A percentile compares a stretch with the other conserved stretches of the same genome.
Conservation (phyloP, 1,139 yeast species). For the Protomyces macrosporus region DNA sequence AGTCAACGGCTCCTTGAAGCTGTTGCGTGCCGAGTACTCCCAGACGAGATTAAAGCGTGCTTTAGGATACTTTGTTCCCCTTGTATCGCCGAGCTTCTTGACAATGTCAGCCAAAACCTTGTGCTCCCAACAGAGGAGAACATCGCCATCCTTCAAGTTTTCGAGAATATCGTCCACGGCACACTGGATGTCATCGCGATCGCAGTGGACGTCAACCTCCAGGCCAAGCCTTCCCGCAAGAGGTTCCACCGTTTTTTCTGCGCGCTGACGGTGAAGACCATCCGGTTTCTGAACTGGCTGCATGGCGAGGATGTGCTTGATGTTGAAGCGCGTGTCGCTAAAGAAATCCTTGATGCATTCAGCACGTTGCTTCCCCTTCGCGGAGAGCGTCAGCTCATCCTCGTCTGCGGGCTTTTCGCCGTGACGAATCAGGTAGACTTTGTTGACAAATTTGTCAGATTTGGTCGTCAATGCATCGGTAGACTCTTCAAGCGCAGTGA, state of each 20-base stretch:
- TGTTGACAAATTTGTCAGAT: too few species aligned
- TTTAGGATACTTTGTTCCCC: constrained; percentile 1
- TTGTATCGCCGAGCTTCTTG: constrained; percentile 1
- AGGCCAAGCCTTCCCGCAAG: constrained; percentile 3
- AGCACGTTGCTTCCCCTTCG: background rate
- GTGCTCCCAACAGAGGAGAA: constrained; percentile 21
- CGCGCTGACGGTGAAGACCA: background rate
- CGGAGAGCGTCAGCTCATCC: background rate
- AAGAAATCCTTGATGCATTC: constrained; percentile 1
- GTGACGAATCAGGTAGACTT: constrained; percentile 16
- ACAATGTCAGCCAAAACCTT: constrained; percentile 1
- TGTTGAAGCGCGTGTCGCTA: background rate
- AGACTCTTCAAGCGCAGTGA: too few species aligned
- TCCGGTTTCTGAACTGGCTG: background rate
- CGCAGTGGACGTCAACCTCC: background rate
- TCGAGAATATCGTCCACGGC: background rate
- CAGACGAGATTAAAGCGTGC: constrained; percentile 2
- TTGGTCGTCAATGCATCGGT: too few species aligned
- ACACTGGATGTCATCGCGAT: constrained; percentile 5
- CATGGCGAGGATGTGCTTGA: constrained; percentile 5
- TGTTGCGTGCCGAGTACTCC: background rate
- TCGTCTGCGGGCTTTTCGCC: constrained; percentile 15
- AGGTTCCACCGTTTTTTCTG: constrained; percentile 1
- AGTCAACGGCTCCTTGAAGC: background rate
- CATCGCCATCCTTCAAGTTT: constrained; percentile 1